Conservation (phyloP, 192 early-diverging fungal genomes). For the Backusella circina region DNA sequence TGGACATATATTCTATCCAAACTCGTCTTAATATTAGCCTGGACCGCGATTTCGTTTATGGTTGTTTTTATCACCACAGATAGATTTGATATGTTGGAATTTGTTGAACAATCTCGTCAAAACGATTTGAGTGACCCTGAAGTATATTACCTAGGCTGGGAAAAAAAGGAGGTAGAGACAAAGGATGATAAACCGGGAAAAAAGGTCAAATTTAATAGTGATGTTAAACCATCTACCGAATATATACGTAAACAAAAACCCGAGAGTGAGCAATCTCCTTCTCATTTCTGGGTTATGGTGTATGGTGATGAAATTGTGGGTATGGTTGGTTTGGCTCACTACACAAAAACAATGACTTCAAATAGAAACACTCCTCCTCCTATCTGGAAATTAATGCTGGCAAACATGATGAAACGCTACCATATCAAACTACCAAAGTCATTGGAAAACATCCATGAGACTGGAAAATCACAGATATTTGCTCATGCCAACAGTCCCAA, state of each 20-base stretch:
- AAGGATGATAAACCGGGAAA: constrained; percentile 21
- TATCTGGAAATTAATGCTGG: constrained; percentile 9
- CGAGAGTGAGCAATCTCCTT: constrained; percentile 8
- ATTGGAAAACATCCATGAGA: neutral
- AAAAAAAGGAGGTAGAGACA: constrained; percentile 18
- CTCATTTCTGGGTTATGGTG: constrained; percentile 34
- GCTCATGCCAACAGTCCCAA: neutral
- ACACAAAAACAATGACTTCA: constrained; percentile 6
- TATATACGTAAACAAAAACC: constrained; percentile 5
- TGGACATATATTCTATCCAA: constrained; percentile 13
- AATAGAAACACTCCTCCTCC: neutral
- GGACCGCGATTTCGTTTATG: constrained; percentile 17
- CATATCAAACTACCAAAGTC: neutral
- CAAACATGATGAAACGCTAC: constrained; percentile 4
- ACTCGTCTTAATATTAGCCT: constrained; percentile 14
- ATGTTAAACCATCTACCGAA: constrained; percentile 17
- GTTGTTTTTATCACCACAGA: constrained; percentile 26
- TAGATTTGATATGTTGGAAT: constrained; percentile 20
- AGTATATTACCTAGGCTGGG: constrained; percentile 25
- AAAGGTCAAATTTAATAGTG: constrained; percentile 18
- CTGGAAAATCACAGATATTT: neutral
- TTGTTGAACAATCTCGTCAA: constrained; percentile 19
- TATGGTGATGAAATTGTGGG: constrained; percentile 19
- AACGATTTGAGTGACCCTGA: constrained; percentile 34
- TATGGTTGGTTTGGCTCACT: constrained; percentile 29